Evolutionary conservation across 148 eudicot species (phyloP), one percentile per base, ranked within the genome.

Genomic region (Spergularia bocconei): DNA sequence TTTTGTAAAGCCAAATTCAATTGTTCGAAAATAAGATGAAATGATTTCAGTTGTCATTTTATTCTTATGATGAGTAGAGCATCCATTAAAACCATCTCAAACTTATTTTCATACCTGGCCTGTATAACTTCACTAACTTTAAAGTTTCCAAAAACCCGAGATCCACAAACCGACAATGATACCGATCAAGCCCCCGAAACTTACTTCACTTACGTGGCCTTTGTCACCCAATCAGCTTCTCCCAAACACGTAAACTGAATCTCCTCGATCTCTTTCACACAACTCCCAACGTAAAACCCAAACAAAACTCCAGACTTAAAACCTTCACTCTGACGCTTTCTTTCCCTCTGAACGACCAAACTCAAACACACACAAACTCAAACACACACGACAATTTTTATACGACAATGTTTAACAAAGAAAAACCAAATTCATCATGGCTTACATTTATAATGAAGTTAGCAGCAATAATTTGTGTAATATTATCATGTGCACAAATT

Each of bases 211-310:
- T 38, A 82, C 77, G 84, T 82, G 82, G 83, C 63, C 7, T 72
- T 12, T 0, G 70, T 10, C 71, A 77, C 16, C 91, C 91, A 89
- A 89, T 87, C 75, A 86, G 75, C 48, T 70, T 19, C 87, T 64
- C 64, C 66, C 36, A 66, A 84, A 86, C 91, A 87, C 93, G 89
- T 85, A 71, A 74, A 57, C 21, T 13, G 7, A 56, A 41, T 16
- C 50, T 23, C 47, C 7, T 51, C 48, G 44, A 12, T 47, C 39
- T 2, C 21, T 55, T 3, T 68, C 2, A 3, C 16, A 6, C 14
- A 25, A 5, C 52, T 77, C 10, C 62, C 54, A 17, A 56, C 77
- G 58, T 51, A 16, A 20, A 59, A 60, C 55, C 16, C 15, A 58
- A 15, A 23, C 65, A 44, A 73, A 54, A 39, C 4, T 70, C n/a